phyloP scores from a whole-genome alignment of 1,284 basidiomycete genomes.

The Leccinum brunneo-olivaceum region DNA sequence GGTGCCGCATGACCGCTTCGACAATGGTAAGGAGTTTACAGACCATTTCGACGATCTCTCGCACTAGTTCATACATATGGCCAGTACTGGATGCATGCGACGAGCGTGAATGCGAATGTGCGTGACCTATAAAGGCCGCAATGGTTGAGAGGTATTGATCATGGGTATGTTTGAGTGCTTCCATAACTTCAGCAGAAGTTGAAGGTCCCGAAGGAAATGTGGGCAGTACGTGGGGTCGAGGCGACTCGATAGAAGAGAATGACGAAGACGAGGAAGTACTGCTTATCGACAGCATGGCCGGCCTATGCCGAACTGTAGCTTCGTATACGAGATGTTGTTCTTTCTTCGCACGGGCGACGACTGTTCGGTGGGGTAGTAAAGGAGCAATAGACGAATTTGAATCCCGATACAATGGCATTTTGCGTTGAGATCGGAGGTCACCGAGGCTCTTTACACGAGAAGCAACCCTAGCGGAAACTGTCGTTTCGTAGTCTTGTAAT shows the following conservation, averaged over 20 bases:
- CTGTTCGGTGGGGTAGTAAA: slow-evolving; percentile 29
- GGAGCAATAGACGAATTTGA: slow-evolving; percentile 29
- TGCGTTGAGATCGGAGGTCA: slow-evolving; percentile 41
- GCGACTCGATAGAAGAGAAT: slow-evolving; percentile 44
- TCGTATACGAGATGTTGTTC: slow-evolving; percentile 30
- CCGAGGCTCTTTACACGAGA: slow-evolving; percentile 48
- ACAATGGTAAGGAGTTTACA: slow-evolving; percentile 89
- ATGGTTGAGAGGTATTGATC: slow-evolving; percentile 90
- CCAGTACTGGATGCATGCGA: slow-evolving; percentile 90
- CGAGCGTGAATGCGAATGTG: slow-evolving; percentile 84
- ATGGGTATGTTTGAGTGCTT: slow-evolving; percentile 69
- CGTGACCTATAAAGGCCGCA: slow-evolving; percentile 95
- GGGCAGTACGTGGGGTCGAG: slow-evolving; percentile 38
- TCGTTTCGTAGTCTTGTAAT: slow-evolving; percentile 20
- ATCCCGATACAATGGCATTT: slow-evolving; percentile 25
- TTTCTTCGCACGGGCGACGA: slow-evolving; percentile 26
- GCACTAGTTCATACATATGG: slow-evolving; percentile 88
- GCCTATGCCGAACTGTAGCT: slow-evolving; percentile 35
- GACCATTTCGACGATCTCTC: slow-evolving; percentile 90
- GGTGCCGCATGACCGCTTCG: slow-evolving; percentile 76
- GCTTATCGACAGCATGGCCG: slow-evolving; percentile 47
- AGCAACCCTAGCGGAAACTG: slow-evolving; percentile 29
- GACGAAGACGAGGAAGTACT: slow-evolving; percentile 60
- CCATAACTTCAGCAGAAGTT: slow-evolving; percentile 59
- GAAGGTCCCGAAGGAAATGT: slow-evolving; percentile 67